phyloP scores from a whole-genome alignment of 805 yeast species.

The Wickerhamomyces chambardii region DNA sequence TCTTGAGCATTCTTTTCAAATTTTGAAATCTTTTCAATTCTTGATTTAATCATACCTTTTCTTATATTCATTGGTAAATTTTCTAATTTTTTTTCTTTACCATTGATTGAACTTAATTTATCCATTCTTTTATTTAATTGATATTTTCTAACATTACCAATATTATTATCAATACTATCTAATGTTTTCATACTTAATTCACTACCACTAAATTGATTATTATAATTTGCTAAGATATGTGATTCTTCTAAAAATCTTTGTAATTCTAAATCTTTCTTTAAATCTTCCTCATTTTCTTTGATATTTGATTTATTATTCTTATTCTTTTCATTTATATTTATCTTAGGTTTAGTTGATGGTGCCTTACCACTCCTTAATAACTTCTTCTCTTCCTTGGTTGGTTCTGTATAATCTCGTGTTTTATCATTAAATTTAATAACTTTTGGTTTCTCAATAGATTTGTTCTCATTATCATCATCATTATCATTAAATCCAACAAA shows the following conservation, averaged over 20 bases:
- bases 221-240: constrained; percentile 42
- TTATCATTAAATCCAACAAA: constrained; percentile 17
- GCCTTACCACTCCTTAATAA: constrained; percentile 54
- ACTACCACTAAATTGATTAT: constrained; percentile 36
- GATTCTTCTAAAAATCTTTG: constrained; percentile 67
- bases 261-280: constrained; percentile 63
- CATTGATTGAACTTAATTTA: constrained; percentile 36
- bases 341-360: constrained; percentile 28
- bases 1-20: constrained; percentile 76
- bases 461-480: constrained; percentile 14
- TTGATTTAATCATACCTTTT: constrained; percentile 67
- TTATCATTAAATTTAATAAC: constrained; percentile 32
- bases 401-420: constrained; percentile 17
- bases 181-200: constrained; percentile 55
- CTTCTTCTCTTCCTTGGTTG: constrained; percentile 41
- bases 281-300: constrained; percentile 37
- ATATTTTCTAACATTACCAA: constrained; percentile 62
- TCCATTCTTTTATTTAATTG: constrained; percentile 52
- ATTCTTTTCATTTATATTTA: neutral
- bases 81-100: constrained; percentile 38
- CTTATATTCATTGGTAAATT: constrained; percentile 87
- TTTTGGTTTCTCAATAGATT: constrained; percentile 6
- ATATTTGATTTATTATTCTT: constrained; percentile 10
- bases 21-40: constrained; percentile 39
- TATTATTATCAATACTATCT: constrained; percentile 28